Evolutionary conservation across 345 rosid species (phyloP), one percentile per base, ranked within the genome.

Genomic region (Melastoma malabathricum): DNA sequence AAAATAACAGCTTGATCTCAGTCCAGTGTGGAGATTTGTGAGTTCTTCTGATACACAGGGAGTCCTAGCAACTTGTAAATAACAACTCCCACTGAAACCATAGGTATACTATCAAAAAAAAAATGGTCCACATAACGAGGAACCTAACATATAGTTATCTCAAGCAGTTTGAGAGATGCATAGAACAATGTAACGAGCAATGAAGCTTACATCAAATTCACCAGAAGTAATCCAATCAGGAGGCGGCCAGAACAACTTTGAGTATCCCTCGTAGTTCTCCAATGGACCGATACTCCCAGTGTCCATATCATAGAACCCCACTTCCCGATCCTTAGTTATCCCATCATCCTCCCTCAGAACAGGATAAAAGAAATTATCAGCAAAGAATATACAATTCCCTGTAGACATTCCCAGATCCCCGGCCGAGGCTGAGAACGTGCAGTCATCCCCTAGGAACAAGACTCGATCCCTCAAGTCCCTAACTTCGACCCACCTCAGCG

Each of bases 401-500:
- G 43, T 71, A 60, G 69, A 65, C 13, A 52, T 51, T 50, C 64
- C 64, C 46, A 81, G 50, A 56, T 87, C 86, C 23, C 67, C 64
- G 19, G 72, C 74, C 0, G 75, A 68, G 1, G 79, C 80, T 0
- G 95, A 77, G 61, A 87, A 92, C 10, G 77, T 67, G 51, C 79
- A 79, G 50, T 83, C 97, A 58, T 84, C 90, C n/a, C 97, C 94
- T n/a, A 85, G 52, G 57, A 93, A 93, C 79, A 93, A 62, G 59
- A 88, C 68, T 0, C 64, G 69, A 69, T 76, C 76, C 2, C 69
- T 75, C 54, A 93, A 68, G 51, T 68, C 70, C 20, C 51, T 57
- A 51, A 75, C 60, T 62, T 73, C 76, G 54, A 68, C 60, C 97
- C 99, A 93, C 60, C 61, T 50, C 71, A 63, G 55, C 47, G 22